Evolutionary conservation across 192 early-diverging fungal species (phyloP).

Genomic region (Coemansia brasiliensis): DNA sequence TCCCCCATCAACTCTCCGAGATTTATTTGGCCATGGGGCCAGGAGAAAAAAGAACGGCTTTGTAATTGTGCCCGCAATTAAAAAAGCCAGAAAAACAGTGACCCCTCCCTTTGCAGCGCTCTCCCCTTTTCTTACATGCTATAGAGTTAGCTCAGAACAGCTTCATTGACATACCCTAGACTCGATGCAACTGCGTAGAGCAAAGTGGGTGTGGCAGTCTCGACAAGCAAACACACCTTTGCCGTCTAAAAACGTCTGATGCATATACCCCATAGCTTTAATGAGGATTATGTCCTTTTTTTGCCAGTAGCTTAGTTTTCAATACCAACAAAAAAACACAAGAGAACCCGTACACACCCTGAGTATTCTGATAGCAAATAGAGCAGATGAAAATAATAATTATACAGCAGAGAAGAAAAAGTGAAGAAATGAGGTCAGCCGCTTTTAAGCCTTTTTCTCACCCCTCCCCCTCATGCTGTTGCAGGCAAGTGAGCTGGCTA

Average conservation of each 20-base stretch:
- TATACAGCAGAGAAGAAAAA: neutral
- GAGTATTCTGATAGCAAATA: too few species aligned
- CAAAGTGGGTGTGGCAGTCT: conserved; percentile 49
- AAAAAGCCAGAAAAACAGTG: too few species aligned
- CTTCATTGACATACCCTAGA: conserved; percentile 32
- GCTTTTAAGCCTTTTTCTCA: too few species aligned
- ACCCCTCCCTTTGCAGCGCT: neutral
- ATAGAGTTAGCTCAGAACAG: neutral
- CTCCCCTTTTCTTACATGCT: neutral
- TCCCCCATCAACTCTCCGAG: neutral
- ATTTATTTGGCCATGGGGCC: conserved; percentile 5
- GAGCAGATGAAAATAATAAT: neutral
- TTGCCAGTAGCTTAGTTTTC: too few species aligned
- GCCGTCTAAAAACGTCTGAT: conserved; percentile 43
- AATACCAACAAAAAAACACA: too few species aligned
- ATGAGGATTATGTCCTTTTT: too few species aligned
- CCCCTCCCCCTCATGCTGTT: too few species aligned
- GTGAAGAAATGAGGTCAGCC: neutral
- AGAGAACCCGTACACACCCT: too few species aligned
- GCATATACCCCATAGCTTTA: conserved; percentile 47
- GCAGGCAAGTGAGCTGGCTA: too few species aligned
- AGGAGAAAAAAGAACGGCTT: neutral
- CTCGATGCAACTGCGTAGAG: conserved; percentile 27
- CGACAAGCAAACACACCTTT: conserved; percentile 44
- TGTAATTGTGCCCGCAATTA: too few species aligned